These are phyloP conservation scores for Apiospora rasikravindrae DNA, from an alignment of 2,329 filamentous ascomycete species.

Conservation along the genomic window DNA sequence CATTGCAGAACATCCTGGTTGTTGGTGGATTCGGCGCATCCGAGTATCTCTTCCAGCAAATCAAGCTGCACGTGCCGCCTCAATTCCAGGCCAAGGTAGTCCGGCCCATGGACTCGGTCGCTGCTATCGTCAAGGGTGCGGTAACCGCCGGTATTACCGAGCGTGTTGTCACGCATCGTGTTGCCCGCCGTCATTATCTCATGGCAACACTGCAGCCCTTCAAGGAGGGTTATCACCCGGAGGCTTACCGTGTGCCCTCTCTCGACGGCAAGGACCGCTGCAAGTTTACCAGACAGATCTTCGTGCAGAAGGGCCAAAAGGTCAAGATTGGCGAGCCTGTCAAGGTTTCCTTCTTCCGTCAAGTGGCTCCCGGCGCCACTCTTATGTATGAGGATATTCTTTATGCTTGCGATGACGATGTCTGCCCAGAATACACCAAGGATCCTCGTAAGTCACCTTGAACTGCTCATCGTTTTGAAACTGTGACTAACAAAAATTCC, in stretches of 20 bases:
- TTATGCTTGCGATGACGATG: slow-evolving; percentile 97
- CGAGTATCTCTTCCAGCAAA: slow-evolving; percentile 39
- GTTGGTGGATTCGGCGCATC: slow-evolving; percentile 46
- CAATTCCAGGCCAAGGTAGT: slow-evolving; percentile 84
- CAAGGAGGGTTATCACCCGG: slow-evolving; percentile 97
- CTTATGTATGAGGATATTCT: slow-evolving; percentile 99
- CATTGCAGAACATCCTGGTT: slow-evolving; percentile 38
- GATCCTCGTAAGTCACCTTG: slow-evolving; percentile 83
- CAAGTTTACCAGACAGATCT: slow-evolving; percentile 98
- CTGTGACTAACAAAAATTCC: slow-evolving; percentile 30
- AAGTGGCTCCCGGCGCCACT: slow-evolving; percentile 94
- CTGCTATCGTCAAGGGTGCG: slow-evolving; percentile 27
- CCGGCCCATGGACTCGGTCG: slow-evolving; percentile 37
- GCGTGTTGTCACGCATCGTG: slow-evolving; percentile 93
- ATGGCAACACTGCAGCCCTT: slow-evolving; percentile 99
- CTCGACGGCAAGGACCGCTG: slow-evolving; percentile 97
- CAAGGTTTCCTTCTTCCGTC: slow-evolving; percentile 98
- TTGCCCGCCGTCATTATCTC: slow-evolving; percentile 95
- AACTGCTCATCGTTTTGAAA: slow-evolving; percentile 31
- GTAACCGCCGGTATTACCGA: slow-evolving; percentile 89
- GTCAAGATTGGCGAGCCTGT: slow-evolving; percentile 99
- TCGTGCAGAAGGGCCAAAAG: slow-evolving; percentile 97
- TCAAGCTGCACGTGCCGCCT: slow-evolving; percentile 56
- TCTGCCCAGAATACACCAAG: slow-evolving; percentile 98
- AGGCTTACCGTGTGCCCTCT: slow-evolving; percentile 95